These are phyloP conservation scores for Cercophora scortea DNA, from an alignment of 495 filamentous ascomycete genomes.

Conservation along the genomic window DNA sequence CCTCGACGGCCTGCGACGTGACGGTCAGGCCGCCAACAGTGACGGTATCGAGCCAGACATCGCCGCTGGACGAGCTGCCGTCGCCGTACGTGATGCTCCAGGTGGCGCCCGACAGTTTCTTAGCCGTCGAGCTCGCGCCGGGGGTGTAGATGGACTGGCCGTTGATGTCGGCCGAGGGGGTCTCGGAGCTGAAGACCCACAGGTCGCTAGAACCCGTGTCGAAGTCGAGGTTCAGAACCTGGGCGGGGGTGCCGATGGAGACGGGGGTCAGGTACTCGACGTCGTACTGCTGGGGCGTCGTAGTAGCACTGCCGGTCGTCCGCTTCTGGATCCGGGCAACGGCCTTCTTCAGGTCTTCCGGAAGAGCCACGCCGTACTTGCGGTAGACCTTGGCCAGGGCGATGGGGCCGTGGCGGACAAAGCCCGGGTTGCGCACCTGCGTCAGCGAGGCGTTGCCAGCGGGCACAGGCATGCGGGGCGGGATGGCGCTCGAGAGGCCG, in stretches of 20 bases:
- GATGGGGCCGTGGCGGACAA: conserved; percentile 37
- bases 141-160: conserved; percentile 58
- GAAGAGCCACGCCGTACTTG: conserved; percentile 45
- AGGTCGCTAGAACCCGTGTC: conserved; percentile 75
- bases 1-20: conserved; percentile 59
- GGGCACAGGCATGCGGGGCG: conserved; percentile 18
- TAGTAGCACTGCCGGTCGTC: conserved; percentile 29
- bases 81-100: conserved; percentile 73
- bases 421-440: conserved; percentile 42
- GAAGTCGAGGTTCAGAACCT: conserved; percentile 58
- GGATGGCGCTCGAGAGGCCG: conserved; percentile 26
- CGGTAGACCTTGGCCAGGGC: conserved; percentile 49
- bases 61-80: conserved; percentile 53
- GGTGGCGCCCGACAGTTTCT: conserved; percentile 42
- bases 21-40: conserved; percentile 58
- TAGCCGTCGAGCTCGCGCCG: conserved; percentile 32
- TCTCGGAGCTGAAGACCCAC: conserved; percentile 40
- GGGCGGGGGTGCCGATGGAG: conserved; percentile 48
- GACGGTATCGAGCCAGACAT: conserved; percentile 65
- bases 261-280: conserved; percentile 62
- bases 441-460: conserved; percentile 31
- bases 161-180: conserved; percentile 12
- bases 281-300: conserved; percentile 51
- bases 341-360: conserved; percentile 11
- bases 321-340: conserved; percentile 3